Evolutionary conservation across 2,329 filamentous ascomycete species (phyloP), one percentile per base, ranked within the genome.

Genomic region (Fusarium pininemorale): DNA sequence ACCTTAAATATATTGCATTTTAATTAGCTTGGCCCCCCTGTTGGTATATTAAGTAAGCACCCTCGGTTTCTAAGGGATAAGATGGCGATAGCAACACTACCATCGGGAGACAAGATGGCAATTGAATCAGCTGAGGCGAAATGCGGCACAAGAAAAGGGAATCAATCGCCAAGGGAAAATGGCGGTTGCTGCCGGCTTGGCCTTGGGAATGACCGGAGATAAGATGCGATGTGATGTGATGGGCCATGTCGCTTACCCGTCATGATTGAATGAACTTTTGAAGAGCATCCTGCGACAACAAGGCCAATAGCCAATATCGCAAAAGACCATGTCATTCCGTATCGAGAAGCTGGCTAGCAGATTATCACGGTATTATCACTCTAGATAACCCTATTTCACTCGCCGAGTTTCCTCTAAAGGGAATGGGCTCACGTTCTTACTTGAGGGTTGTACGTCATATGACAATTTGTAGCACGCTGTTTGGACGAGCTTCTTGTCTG

Each of bases 171-270:
- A 71, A 71, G 67, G 37, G 28, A 26, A 63, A 42, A 30, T 42
- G 28, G n/a, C 61, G 67, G 62, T 44, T 53, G 51, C 58, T 57
- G 37, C 67, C 67, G 67, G 66, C 67, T 70, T 70, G 67, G 67
- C 67, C 37, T 22, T 39, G 66, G 67, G 20, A 71, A 67, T 71
- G 67, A 18, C 50, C 55, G 69, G 67, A 56, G 70, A 72, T 72
- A 72, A 69, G n/a, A 13, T 28, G 35, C 13, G 30, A 22, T 32
- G 24, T 15, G 44, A 47, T 47, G n/a, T 7, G n/a, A 28, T 24
- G 24, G 15, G 24, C 16, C n/a, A 15, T 44, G 32, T 44, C 54
- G 39, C 44, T 53, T 37, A 64, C 24, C 35, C 39, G 41, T 51
- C 12, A 38, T 28, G 39, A 38, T 26, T 42, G 37, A 58, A 58